Evolutionary conservation across 768 basidiomycete genomes (phyloP), one percentile per base, ranked within the genome.

Genomic region (Pleurotus djamor): DNA sequence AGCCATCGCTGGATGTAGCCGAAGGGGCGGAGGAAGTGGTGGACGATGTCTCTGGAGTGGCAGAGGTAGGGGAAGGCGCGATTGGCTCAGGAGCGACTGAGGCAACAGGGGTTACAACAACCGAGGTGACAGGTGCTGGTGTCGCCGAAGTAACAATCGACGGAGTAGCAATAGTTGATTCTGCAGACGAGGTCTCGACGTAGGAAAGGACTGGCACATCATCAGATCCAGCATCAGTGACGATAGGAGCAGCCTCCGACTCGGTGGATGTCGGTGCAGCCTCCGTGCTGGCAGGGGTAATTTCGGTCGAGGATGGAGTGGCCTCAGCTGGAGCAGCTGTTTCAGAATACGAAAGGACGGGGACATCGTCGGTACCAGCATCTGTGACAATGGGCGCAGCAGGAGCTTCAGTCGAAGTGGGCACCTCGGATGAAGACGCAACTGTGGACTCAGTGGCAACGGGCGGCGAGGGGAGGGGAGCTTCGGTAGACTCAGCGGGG

Each of bases 151-250:
- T 28, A 28, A 28, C 21, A 28, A 28, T 28, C 21, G 21, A 28
- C 3, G 21, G 21, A 28, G 21, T 48, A 48, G 47, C 17, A n/a
- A 48, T 17, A 32, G 21, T 28, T 28, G 21, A 28, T 28, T 28
- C 21, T 28, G 21, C 21, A 28, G 21, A 28, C 21, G 21, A 28
- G 21, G 21, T 13, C 12, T n/a, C 35, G 8, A 21, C n/a, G 35
- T 54, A 54, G 3, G 52, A 54, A n/a, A 54, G 52, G 14, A 54
- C 52, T 9, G 52, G 52, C 8, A 35, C 33, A 21, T 54, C 52
- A 17, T 54, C 52, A 14, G 52, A 33, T 9, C 38, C 52, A 9
- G 52, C 35, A 16, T 41, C 38, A 10, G 14, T 35, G 8, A 34
- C 38, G n/a, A n/a, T 41, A n/a, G 38, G 38, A 41, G 38, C 38